Evolutionary conservation across 345 rosid species (phyloP), one percentile per base, ranked within the genome.

Genomic region (Eutrema yunnanense): DNA sequence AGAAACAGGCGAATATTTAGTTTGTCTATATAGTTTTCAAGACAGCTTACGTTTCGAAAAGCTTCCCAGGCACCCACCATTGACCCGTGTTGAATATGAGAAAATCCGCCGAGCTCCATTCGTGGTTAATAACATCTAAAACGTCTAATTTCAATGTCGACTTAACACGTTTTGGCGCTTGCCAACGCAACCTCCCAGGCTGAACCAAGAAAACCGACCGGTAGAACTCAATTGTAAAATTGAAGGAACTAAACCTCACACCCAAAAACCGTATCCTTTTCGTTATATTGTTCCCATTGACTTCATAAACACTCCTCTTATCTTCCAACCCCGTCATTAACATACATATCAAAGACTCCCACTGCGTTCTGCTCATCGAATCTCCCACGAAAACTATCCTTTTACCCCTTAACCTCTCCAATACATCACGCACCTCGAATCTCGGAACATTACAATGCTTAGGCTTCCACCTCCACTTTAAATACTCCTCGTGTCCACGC

Each of bases 1-100:
- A 4, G 0, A 16, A 16, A 16, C 16, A 16, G 16, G 16, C 16
- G 16, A 16, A 16, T 16, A 16, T 16, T 16, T 0, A 16, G 16
- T 16, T 16, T 16, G 16, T 16, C 9, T 16, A 3, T 6, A 43
- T 2, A 33, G 37, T 37, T 67, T 33, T 33, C 3, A 67, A 68
- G 75, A 73, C 30, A 79, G 73, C 98, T 83, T 85, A 90, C 98
- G 76, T 84, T 43, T 82, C 87, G 46, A 90, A 92, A 67, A 88
- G 90, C 92, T 92, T 92, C 81, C 91, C 90, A n/a, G 98, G 96
- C 65, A 86, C 94, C 98, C 98, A 92, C 98, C 98, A 92, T 44
- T 92, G 98, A 54, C 96, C 98, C 0, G 95, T 83, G 73, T 92
- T 92, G 84, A 92, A 92, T 62, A 92, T 76, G 48, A 92, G 92